phyloP scores from a whole-genome alignment of 805 yeast species.

The Candida tammaniensis region DNA sequence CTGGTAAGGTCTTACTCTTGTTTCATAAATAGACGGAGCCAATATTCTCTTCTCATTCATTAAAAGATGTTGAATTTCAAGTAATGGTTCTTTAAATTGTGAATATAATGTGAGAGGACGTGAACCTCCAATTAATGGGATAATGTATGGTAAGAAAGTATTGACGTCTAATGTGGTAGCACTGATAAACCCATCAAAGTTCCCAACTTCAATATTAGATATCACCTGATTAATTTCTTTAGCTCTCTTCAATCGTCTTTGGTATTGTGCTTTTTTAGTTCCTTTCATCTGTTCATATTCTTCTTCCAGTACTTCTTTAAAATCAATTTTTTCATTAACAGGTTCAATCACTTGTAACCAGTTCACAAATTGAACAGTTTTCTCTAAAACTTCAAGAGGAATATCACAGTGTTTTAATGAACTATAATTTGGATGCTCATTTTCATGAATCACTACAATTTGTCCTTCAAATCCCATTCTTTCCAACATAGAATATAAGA shows the following conservation, averaged over 20 bases:
- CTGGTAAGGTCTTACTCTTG: slow-evolving; percentile 83
- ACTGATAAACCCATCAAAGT: slow-evolving; percentile 73
- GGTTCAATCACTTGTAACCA: slow-evolving; percentile 84
- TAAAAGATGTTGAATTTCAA: slow-evolving; percentile 70
- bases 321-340: slow-evolving; percentile 49
- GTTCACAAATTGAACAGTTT: slow-evolving; percentile 66
- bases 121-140: slow-evolving; percentile 75
- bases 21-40: slow-evolving; percentile 80
- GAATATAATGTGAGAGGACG: slow-evolving; percentile 82
- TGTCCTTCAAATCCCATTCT: slow-evolving; percentile 78
- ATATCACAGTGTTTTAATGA: slow-evolving; percentile 66
- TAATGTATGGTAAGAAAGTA: slow-evolving; percentile 56
- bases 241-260: slow-evolving; percentile 60
- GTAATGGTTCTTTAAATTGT: slow-evolving; percentile 75
- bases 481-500: slow-evolving; percentile 82
- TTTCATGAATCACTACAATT: slow-evolving; percentile 79
- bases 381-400: slow-evolving; percentile 47
- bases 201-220: slow-evolving; percentile 46
- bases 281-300: slow-evolving; percentile 56
- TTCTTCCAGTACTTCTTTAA: slow-evolving; percentile 47
- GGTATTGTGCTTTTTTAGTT: slow-evolving; percentile 62
- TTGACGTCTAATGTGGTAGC: slow-evolving; percentile 73
- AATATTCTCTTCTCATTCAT: slow-evolving; percentile 65
- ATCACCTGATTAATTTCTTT: slow-evolving; percentile 48
- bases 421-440: slow-evolving; percentile 85